These are phyloP conservation scores for Peltaster fructicola DNA, from an alignment of 2,329 filamentous ascomycete species.

Conservation along the genomic window DNA sequence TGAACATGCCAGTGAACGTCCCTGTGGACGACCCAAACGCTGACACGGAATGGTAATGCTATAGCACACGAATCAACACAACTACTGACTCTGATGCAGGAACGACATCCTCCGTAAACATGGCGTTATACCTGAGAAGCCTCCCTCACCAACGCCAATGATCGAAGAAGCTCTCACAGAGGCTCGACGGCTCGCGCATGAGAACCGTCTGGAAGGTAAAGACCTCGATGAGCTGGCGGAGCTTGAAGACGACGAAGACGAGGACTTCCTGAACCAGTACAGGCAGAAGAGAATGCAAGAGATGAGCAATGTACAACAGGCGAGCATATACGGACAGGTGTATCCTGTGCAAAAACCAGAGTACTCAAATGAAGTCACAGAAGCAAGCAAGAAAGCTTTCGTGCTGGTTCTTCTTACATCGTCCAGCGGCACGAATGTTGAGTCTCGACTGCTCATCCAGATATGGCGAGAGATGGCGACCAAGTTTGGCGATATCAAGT, in stretches of 20 bases:
- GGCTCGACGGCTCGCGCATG: slow-evolving; percentile 66
- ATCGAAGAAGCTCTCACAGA: slow-evolving; percentile 88
- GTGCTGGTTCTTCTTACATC: slow-evolving; percentile 70
- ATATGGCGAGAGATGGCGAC: slow-evolving; percentile 69
- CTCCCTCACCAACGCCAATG: slow-evolving; percentile 82
- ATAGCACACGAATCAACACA: no score
- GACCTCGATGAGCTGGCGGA: slow-evolving; percentile 86
- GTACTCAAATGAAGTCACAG: slow-evolving; percentile 79
- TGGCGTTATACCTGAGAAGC: slow-evolving; percentile 93
- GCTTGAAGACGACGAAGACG: slow-evolving; percentile 89
- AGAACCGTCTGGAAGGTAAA: slow-evolving; percentile 85
- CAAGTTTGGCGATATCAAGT: slow-evolving; percentile 89
- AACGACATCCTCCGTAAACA: slow-evolving; percentile 97
- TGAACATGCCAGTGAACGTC: slow-evolving; percentile 48
- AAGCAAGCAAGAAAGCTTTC: slow-evolving; percentile 54
- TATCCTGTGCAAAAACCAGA: slow-evolving; percentile 92
- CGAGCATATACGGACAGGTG: slow-evolving; percentile 71
- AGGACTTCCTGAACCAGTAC: slow-evolving; percentile 76
- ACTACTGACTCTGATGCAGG: no score
- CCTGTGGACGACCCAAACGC: slow-evolving; percentile 90
- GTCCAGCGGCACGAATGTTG: slow-evolving; percentile 58
- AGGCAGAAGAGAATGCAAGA: slow-evolving; percentile 77
- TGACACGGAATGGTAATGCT: slow-evolving; percentile 94
- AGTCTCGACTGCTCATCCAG: slow-evolving; percentile 68
- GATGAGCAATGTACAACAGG: slow-evolving; percentile 54